These are phyloP conservation scores for Nicotiana otophora DNA, from an alignment of 257 asterid genomes.

Conservation along the genomic window DNA sequence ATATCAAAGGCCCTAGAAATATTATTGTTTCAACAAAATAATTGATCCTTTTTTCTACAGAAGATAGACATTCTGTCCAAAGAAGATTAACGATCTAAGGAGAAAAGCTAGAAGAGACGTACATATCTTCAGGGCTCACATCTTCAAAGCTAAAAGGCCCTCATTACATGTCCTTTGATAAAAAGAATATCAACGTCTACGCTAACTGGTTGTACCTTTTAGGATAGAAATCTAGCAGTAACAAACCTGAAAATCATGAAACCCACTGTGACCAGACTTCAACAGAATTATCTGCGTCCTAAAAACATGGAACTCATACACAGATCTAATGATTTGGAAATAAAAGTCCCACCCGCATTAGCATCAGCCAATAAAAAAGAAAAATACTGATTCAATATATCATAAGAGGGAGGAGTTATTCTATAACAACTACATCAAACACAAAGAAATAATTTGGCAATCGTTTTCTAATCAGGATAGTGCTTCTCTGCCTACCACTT, in stretches of 20 bases:
- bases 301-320: not conserved
- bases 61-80: not conserved
- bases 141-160: constrained; percentile 63
- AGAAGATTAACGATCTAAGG: not conserved
- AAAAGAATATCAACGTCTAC: not conserved
- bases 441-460: too few relatives aligned
- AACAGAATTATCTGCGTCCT: constrained; percentile 28
- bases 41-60: constrained; percentile 3
- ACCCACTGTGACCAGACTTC: constrained; percentile 28
- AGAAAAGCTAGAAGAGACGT: constrained; percentile 20
- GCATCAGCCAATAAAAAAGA: too few relatives aligned
- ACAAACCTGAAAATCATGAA: constrained; percentile 35
- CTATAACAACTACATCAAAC: too few relatives aligned
- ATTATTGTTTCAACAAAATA: constrained; percentile 27
- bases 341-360: too few relatives aligned
- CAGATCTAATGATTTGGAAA: not conserved
- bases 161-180: constrained; percentile 37
- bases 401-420: too few relatives aligned
- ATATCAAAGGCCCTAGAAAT: constrained; percentile 42
- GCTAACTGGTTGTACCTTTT: not conserved
- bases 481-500: too few relatives aligned
- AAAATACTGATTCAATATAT: too few relatives aligned
- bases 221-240: not conserved
- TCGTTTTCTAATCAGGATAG: too few relatives aligned
- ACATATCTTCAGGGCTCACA: constrained; percentile 40